phyloP scores from a whole-genome alignment of 148 eudicot genomes.

The Oxyria digyna region DNA sequence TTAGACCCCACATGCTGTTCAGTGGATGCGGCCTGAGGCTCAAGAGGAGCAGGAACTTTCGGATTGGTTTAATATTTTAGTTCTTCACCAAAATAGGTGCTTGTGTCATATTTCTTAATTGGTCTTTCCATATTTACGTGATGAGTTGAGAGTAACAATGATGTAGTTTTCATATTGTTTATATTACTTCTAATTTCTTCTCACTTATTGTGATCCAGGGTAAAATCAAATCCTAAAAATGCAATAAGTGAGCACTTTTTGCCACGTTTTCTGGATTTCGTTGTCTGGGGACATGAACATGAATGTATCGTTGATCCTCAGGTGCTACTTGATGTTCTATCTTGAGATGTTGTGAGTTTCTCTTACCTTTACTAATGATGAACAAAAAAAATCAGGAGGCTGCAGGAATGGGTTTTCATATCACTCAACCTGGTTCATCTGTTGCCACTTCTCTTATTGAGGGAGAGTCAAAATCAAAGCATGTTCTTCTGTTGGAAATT shows the following conservation, averaged over 20 bases:
- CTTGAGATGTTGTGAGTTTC: not conserved
- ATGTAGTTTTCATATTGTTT: not conserved
- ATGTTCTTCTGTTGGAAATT: conserved; percentile 89
- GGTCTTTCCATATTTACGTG: not conserved
- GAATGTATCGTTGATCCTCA: conserved; percentile 98
- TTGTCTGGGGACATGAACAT: conserved; percentile 99
- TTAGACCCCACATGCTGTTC: conserved; percentile 97
- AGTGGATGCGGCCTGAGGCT: conserved; percentile 98
- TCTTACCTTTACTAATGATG: conserved; percentile 2
- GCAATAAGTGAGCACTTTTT: conserved; percentile 97
- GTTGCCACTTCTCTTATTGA: conserved; percentile 97
- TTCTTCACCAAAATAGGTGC: conserved; percentile 94
- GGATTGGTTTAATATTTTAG: conserved; percentile 95
- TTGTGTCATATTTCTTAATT: not conserved
- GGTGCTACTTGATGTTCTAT: conserved; percentile 26
- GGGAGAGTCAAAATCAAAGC: conserved; percentile 94
- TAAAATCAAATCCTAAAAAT: conserved; percentile 98
- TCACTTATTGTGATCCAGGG: conserved; percentile 39
- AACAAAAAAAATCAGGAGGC: conserved; percentile 49
- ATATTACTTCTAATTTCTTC: not conserved
- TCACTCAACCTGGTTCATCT: conserved; percentile 98
- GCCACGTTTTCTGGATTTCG: conserved; percentile 89
- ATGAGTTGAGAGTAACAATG: not conserved
- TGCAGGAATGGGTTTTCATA: conserved; percentile 98
- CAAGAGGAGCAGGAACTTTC: conserved; percentile 71